A percentile compares a stretch with the other conserved stretches of the same genome.
These are phyloP conservation scores for Globisporangium barbulae DNA, from an alignment of 352 stramenopile species.

Conservation along the genomic window DNA sequence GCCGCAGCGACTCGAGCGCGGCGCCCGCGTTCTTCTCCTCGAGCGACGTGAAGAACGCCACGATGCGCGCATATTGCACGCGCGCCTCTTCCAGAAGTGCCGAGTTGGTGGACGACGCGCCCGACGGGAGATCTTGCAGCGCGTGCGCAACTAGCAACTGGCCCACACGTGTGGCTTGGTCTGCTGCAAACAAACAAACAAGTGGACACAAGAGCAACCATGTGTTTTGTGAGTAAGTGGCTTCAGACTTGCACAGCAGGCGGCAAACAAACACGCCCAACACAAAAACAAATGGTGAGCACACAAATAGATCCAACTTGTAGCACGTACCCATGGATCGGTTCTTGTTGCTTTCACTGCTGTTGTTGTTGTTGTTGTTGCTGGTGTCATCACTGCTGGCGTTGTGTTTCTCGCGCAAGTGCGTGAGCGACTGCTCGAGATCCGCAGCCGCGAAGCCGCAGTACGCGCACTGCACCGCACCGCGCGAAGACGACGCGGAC, in stretches of 20 bases:
- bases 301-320: neutral
- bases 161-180: conserved; percentile 48
- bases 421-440: conserved; percentile 48
- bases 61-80: conserved; percentile 37
- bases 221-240: conserved; percentile 1
- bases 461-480: conserved; percentile 29
- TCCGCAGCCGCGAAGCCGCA: conserved; percentile 43
- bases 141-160: conserved; percentile 55
- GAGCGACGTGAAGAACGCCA: conserved; percentile 35
- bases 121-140: conserved; percentile 25
- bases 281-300: neutral
- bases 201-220: conserved; percentile 4
- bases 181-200: conserved; percentile 19
- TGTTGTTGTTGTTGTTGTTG: conserved; percentile 16
- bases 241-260: neutral
- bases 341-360: conserved; percentile 1
- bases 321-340: conserved; percentile 50
- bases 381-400: conserved; percentile 9
- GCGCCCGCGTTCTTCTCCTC: conserved; percentile 35
- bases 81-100: conserved; percentile 49
- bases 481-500: conserved; percentile 6
- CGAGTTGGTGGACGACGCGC: conserved; percentile 38
- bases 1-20: conserved; percentile 33
- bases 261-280: neutral
- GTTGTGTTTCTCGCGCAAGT: conserved; percentile 41